Percentiles rank a stretch among this genome's conserved stretches.
Conservation (phyloP, 2,329 filamentous ascomycete genomes). For the Ambrosiella cleistominuta region DNA sequence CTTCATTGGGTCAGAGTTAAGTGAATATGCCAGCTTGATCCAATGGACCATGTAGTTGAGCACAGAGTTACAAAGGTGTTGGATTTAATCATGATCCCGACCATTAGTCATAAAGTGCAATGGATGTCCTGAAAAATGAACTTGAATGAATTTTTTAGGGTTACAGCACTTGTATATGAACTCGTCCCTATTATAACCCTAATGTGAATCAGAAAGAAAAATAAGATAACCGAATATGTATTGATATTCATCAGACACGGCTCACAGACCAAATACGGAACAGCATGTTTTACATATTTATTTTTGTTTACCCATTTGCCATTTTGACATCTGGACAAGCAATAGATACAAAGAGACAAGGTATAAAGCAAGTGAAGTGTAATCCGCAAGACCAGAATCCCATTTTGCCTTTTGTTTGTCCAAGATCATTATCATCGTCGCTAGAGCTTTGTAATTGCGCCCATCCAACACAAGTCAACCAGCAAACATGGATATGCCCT, state of each 20-base stretch:
- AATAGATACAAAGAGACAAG: constrained; percentile 7
- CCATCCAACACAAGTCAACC: constrained; percentile 9
- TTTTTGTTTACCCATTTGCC: constrained; percentile 11
- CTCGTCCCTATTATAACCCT: too few relatives aligned
- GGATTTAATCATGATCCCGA: too few relatives aligned
- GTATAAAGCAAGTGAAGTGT: constrained; percentile 3
- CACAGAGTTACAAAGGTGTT: too few relatives aligned
- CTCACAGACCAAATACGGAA: background rate
- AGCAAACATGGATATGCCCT: constrained; percentile 10
- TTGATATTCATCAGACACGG: background rate
- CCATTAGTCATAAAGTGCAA: too few relatives aligned
- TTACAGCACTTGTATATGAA: background rate
- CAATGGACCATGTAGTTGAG: too few relatives aligned
- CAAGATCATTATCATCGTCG: constrained; percentile 13
- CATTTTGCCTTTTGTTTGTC: constrained; percentile 14
- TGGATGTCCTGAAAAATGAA: too few relatives aligned
- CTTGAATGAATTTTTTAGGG: background rate
- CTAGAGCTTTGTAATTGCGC: constrained; percentile 11
- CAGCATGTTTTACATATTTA: constrained; percentile 9
- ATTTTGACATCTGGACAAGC: constrained; percentile 5
- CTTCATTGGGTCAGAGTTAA: background rate
- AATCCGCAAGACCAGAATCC: constrained; percentile 12
- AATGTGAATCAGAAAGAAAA: too few relatives aligned
- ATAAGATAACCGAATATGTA: background rate
- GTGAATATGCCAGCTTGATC: too few relatives aligned